Base-by-base conservation (phyloP, 208 protist genomes). In the Balamuthia mandrillaris region DNA sequence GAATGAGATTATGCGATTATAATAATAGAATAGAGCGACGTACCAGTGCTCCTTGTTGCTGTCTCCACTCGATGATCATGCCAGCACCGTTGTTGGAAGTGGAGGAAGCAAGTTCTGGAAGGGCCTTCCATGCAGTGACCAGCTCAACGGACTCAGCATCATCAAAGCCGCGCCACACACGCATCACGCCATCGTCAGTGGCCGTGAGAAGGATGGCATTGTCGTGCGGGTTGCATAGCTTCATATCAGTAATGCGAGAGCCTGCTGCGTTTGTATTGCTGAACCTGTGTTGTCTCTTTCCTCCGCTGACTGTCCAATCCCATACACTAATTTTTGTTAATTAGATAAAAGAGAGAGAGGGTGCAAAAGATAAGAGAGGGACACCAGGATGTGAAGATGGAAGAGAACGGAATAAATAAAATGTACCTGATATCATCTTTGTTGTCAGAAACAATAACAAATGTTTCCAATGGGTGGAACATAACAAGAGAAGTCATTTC, bases 181-280 rank as follows among this genome's bases (percentile, higher is more conserved):
- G 81, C 16, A 94, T 75, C 0, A 92, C 88, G 49, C 91, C 91
- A 58, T 94, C 89, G 61, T 92, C 87, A 16, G 81, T 84, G n/a
- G 24, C 72, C 12, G 75, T 61, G 1, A 90, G 16, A 9, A 93
- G 47, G 42, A 93, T 74, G 27, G 58, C 21, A n/a, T 77, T 27
- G 31, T 94, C 82, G 21, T 87, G 58, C n/a, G 92, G 89, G 65
- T 94, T 91, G 35, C 91, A 14, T 1, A 93, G 52, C 6, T 70
- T 70, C 27, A 93, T 33, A 3, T 63, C 47, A 1, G 87, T 90
- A 14, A 91, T 86, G n/a, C 78, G 72, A 3, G 81, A 86, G 33
- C 52, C 61, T 0, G 66, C 16, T 12, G 68, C 61, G 75, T 92
- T 92, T 14, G 54, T 27, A 65, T 88, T 91, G 45, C 45, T 51